Percentiles rank a stretch among this genome's conserved stretches.
phyloP scores from a whole-genome alignment of 2,329 filamentous ascomycete genomes.

The Scolecobasidium constrictum region DNA sequence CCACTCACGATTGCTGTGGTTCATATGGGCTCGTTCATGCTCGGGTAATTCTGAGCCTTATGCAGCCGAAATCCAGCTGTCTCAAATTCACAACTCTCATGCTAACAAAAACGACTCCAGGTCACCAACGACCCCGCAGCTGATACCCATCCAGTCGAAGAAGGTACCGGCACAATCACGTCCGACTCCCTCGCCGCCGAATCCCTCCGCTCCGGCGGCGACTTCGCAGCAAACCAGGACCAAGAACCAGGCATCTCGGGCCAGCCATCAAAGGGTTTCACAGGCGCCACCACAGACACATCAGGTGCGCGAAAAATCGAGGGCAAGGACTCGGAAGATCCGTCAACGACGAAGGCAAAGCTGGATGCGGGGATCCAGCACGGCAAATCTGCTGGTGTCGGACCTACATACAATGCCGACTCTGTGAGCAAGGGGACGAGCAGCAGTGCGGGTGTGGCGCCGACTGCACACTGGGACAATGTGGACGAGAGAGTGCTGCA shows the following conservation, averaged over 20 bases:
- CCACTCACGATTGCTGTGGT: too few relatives aligned
- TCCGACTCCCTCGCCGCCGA: constrained; percentile 67
- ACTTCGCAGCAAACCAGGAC: constrained; percentile 50
- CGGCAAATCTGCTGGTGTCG: constrained; percentile 24
- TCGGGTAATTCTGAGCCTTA: too few relatives aligned
- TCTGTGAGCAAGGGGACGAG: background rate
- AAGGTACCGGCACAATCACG: constrained; percentile 53
- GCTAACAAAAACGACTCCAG: too few relatives aligned
- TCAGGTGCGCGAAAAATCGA: constrained; percentile 40
- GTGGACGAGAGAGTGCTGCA: constrained; percentile 17
- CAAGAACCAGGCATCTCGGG: constrained; percentile 38
- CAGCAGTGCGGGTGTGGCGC: constrained; percentile 21
- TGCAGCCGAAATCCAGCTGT: too few relatives aligned
- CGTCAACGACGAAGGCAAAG: constrained; percentile 27
- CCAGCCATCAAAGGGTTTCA: constrained; percentile 42
- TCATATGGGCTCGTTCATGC: too few relatives aligned
- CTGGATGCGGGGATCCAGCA: constrained; percentile 28
- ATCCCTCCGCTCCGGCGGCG: constrained; percentile 47
- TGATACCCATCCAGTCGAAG: constrained; percentile 37
- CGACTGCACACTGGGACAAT: constrained; percentile 23
- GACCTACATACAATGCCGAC: constrained; percentile 21
- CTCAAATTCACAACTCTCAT: too few relatives aligned
- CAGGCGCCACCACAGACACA: constrained; percentile 45
- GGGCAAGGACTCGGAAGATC: constrained; percentile 32
- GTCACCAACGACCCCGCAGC: constrained; percentile 36